Conservation (phyloP, 1,139 yeast genomes). For the Saccharomyces pastorianus region DNA sequence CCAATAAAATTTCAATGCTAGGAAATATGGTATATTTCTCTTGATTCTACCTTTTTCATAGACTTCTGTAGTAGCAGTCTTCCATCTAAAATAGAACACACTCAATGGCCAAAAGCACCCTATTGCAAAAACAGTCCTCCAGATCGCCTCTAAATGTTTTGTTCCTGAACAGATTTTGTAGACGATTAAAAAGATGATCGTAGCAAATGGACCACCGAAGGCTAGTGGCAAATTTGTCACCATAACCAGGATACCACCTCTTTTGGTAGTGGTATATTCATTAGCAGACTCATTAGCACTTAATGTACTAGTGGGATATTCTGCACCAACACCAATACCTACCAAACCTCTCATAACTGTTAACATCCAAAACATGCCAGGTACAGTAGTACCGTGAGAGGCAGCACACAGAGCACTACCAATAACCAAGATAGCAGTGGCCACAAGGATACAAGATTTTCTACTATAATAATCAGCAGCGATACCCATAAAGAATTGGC, state of each 20-base stretch:
- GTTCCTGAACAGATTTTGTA: conserved; percentile 58
- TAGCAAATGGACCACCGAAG: conserved; percentile 70
- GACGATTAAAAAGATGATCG: conserved; percentile 80
- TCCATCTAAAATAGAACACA: conserved; percentile 67
- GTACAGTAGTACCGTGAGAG: conserved; percentile 74
- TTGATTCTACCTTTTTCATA: neutral
- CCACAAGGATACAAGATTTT: conserved; percentile 70
- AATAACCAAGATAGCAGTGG: conserved; percentile 62
- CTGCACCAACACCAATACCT: conserved; percentile 83
- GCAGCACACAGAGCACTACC: conserved; percentile 76
- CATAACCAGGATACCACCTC: conserved; percentile 85
- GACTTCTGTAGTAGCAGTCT: conserved; percentile 15
- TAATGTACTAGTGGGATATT: conserved; percentile 88
- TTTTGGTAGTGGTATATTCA: conserved; percentile 63
- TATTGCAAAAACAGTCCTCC: conserved; percentile 87
- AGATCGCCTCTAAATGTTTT: conserved; percentile 39
- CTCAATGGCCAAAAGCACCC: conserved; percentile 88
- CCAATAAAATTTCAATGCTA: conserved; percentile 75
- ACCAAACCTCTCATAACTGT: conserved; percentile 80
- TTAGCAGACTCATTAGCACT: conserved; percentile 91
- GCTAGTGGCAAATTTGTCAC: conserved; percentile 88
- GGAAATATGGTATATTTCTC: conserved; percentile 56
- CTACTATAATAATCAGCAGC: conserved; percentile 72
- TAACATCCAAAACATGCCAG: conserved; percentile 66
- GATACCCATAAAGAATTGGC: conserved; percentile 72